Evolutionary conservation across 2,329 filamentous ascomycete species (phyloP).

Genomic region (Fonsecaea multimorphosa): DNA sequence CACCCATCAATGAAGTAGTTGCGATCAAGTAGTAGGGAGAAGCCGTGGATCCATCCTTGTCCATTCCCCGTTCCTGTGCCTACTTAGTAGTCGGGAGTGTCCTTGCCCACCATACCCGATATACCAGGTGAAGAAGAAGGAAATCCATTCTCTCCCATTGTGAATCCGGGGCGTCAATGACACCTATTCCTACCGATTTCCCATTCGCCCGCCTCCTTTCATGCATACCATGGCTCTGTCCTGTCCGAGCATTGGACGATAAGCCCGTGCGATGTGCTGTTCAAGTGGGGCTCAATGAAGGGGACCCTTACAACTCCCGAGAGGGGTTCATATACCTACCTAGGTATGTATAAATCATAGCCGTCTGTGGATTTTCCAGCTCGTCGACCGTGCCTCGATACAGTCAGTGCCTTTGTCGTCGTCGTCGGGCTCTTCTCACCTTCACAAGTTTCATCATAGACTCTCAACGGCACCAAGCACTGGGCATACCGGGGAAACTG

Average conservation of each 20-base stretch:
- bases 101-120: neutral
- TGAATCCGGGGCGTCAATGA: neutral
- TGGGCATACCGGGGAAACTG: too few relatives aligned
- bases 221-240: neutral
- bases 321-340: neutral
- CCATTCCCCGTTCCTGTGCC: neutral
- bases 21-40: neutral
- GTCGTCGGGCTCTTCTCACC: too few relatives aligned
- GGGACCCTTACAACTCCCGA: neutral
- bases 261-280: neutral
- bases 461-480: too few relatives aligned
- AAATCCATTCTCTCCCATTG: neutral
- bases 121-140: neutral
- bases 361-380: neutral
- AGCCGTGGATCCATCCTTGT: neutral
- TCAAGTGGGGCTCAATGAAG: neutral
- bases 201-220: neutral
- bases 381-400: too few relatives aligned
- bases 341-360: too few relatives aligned
- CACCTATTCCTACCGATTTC: neutral
- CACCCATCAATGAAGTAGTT: conserved; percentile 45
- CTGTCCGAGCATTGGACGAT: neutral
- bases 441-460: too few relatives aligned
- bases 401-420: too few relatives aligned
- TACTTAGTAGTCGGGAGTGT: neutral